Percentiles rank a stretch among this genome's conserved stretches.
Conservation (phyloP, 2,329 filamentous ascomycete species). For the Beauveria bassiana region DNA sequence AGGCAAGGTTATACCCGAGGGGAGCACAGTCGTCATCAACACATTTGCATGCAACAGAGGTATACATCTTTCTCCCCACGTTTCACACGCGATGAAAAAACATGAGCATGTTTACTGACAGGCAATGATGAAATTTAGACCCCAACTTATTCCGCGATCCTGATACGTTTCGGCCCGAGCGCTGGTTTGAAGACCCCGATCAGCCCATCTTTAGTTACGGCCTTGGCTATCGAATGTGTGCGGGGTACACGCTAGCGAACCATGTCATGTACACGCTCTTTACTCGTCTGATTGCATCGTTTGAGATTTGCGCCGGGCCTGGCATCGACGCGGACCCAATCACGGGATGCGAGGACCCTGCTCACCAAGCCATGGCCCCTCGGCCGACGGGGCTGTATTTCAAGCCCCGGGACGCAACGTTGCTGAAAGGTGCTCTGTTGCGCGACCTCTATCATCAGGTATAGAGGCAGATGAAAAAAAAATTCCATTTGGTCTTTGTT, state of each 20-base stretch:
- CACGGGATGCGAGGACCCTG: not conserved
- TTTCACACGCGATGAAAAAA: not conserved
- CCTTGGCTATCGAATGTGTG: constrained; percentile 6
- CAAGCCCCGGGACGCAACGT: not conserved
- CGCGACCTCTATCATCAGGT: not conserved
- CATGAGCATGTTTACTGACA: not conserved
- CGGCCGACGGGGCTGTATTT: constrained; percentile 4
- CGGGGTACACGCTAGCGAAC: constrained; percentile 7
- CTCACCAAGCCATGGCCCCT: constrained; percentile 5
- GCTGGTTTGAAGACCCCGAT: constrained; percentile 4
- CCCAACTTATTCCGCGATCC: not conserved
- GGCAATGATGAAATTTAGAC: not conserved
- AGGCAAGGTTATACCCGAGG: constrained; percentile 1
- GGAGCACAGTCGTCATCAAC: not conserved
- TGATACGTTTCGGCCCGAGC: constrained; percentile 2
- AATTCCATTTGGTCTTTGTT: too few relatives aligned
- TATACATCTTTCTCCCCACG: not conserved
- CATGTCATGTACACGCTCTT: constrained; percentile 5
- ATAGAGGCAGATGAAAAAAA: not conserved
- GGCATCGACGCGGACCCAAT: constrained; percentile 1
- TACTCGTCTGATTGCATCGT: not conserved
- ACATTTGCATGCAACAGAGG: constrained; percentile 5
- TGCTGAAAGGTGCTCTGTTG: not conserved
- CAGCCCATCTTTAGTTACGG: constrained; percentile 10
- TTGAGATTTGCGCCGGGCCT: not conserved